Conservation (phyloP, 768 basidiomycete species). For the Fibroporia radiculosa region DNA sequence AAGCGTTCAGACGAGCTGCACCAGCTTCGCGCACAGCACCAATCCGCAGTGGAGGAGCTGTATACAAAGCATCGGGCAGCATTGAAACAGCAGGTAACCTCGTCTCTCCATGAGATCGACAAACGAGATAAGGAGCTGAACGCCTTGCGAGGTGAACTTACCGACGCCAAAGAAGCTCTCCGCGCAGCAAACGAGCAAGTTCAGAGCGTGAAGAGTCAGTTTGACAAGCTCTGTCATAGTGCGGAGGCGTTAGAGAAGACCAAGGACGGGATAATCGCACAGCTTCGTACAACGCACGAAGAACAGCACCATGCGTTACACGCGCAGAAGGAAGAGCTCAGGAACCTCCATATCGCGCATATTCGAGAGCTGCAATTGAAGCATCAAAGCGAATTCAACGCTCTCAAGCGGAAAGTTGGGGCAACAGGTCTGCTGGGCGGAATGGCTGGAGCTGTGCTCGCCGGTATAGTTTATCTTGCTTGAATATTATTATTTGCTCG, state of each 20-base stretch:
- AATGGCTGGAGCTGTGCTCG: neutral
- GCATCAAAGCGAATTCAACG: neutral
- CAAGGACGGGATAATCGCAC: neutral
- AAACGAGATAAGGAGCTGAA: neutral
- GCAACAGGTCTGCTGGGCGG: neutral
- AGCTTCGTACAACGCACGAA: neutral
- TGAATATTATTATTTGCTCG: too few relatives aligned
- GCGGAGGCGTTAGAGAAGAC: neutral
- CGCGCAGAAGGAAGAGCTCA: neutral
- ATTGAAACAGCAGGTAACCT: neutral
- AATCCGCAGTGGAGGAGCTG: constrained; percentile 2
- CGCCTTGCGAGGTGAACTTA: neutral
- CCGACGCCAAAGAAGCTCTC: constrained; percentile 1
- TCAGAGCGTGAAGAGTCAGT: neutral
- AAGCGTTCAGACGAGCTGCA: neutral
- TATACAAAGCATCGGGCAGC: neutral
- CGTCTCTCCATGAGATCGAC: constrained; percentile 1
- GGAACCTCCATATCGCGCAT: neutral
- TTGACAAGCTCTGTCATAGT: neutral
- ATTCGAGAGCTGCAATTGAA: neutral
- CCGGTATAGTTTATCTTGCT: neutral
- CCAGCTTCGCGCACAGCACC: neutral
- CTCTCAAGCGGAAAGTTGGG: neutral
- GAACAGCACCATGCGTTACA: neutral
- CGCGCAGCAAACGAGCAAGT: neutral